phyloP scores from a whole-genome alignment of 345 rosid species.

The Camelina neglecta region DNA sequence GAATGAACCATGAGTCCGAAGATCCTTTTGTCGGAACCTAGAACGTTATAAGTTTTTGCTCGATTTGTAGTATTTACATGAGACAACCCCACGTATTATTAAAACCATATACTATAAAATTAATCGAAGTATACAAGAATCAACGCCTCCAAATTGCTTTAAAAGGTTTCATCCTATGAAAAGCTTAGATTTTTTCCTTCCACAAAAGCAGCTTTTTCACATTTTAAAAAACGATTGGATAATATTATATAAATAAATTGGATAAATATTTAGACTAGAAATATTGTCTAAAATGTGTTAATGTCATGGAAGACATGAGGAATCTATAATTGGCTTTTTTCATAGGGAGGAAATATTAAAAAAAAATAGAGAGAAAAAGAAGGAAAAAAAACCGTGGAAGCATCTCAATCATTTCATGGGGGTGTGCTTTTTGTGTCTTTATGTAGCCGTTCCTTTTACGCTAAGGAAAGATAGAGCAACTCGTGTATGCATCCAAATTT shows the following conservation, averaged over 20 bases:
- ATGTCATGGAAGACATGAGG: constrained; percentile 7
- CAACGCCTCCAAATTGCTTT: constrained; percentile 29
- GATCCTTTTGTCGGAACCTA: constrained; percentile 29
- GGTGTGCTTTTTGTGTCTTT: constrained; percentile 41
- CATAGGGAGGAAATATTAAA: background rate
- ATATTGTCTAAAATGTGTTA: constrained; percentile 1
- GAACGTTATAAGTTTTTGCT: constrained; percentile 12
- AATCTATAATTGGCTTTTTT: constrained; percentile 30
- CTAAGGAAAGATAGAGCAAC: constrained; percentile 44
- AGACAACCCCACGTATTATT: constrained; percentile 23
- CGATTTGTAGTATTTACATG: constrained; percentile 32
- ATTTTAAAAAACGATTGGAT: background rate
- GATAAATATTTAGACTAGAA: background rate
- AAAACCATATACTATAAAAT: constrained; percentile 4
- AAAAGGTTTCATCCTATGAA: constrained; percentile 8
- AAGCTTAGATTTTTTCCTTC: constrained; percentile 36
- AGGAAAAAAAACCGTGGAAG: constrained; percentile 29
- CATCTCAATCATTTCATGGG: constrained; percentile 45
- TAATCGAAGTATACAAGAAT: constrained; percentile 18
- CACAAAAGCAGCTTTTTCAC: constrained; percentile 30
- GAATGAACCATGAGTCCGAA: constrained; percentile 19
- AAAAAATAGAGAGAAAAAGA: constrained; percentile 23
- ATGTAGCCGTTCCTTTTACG: constrained; percentile 44
- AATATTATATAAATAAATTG: background rate
- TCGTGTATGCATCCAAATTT: constrained; percentile 44